Evolutionary conservation across 345 rosid species (phyloP).

Genomic region (Combretum micranthum): DNA sequence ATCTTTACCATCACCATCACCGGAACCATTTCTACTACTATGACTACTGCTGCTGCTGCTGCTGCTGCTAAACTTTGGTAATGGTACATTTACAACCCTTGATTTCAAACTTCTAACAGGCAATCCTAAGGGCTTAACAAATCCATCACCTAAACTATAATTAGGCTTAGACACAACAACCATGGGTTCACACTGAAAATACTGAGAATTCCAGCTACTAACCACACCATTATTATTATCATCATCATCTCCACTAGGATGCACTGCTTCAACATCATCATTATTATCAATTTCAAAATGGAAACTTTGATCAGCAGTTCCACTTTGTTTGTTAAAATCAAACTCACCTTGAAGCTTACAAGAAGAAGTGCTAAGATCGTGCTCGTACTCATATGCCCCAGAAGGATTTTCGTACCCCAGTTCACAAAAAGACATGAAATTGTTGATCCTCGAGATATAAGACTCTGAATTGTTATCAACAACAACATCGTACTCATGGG

Average conservation of each 20-base stretch:
- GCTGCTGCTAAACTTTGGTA: conserved; percentile 8
- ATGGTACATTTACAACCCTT: too few species aligned
- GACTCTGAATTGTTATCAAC: conserved; percentile 34
- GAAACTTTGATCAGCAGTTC: not conserved
- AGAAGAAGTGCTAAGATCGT: too few species aligned
- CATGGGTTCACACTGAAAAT: conserved; percentile 42
- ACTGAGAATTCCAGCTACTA: conserved; percentile 62
- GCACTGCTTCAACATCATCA: too few species aligned
- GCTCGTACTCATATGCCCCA: too few species aligned
- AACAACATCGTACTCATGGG: conserved; percentile 19
- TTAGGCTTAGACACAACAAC: conserved; percentile 48
- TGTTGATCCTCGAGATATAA: conserved; percentile 31
- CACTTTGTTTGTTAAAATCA: conserved; percentile 18
- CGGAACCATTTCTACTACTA: conserved; percentile 16
- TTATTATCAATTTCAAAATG: too few species aligned
- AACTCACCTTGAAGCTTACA: conserved; percentile 10
- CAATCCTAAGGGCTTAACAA: conserved; percentile 51
- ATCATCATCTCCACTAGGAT: too few species aligned
- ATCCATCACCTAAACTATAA: conserved; percentile 26
- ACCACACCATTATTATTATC: conserved; percentile 8
- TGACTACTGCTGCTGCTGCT: conserved; percentile 28
- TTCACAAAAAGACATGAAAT: conserved; percentile 54
- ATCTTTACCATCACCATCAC: conserved; percentile 16
- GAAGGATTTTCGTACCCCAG: conserved; percentile 33
- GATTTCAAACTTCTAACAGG: conserved; percentile 74